Evolutionary conservation across 2,329 filamentous ascomycete genomes (phyloP).

Genomic region (Trichoderma sp.): DNA sequence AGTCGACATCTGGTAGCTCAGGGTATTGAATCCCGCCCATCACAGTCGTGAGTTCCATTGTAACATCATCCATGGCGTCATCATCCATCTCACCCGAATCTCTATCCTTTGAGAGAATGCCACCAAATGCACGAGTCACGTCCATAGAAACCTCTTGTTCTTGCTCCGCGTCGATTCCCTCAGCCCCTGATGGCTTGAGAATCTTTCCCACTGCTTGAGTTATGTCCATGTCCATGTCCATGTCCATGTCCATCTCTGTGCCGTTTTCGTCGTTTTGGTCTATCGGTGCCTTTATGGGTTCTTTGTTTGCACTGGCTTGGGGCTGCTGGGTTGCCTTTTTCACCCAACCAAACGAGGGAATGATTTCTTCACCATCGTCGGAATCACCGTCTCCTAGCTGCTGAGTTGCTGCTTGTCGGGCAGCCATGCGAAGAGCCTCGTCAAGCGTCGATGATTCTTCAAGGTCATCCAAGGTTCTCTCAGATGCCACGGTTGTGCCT

Average conservation of each 20-base stretch:
- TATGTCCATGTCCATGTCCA: conserved; percentile 57
- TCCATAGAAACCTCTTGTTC: conserved; percentile 88
- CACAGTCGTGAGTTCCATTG: conserved; percentile 81
- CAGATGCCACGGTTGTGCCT: conserved; percentile 63
- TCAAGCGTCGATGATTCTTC: conserved; percentile 66
- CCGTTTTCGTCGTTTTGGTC: conserved; percentile 29
- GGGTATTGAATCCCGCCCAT: conserved; percentile 65
- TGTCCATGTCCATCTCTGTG: conserved; percentile 37
- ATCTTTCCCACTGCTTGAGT: conserved; percentile 57
- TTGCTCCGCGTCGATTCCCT: conserved; percentile 42
- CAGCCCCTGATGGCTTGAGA: conserved; percentile 36
- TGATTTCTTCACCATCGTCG: conserved; percentile 65
- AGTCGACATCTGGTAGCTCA: conserved; percentile 33
- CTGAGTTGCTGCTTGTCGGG: conserved; percentile 69
- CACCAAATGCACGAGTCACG: conserved; percentile 78
- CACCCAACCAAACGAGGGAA: conserved; percentile 74
- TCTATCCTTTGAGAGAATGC: conserved; percentile 60
- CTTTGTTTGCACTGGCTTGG: conserved; percentile 40
- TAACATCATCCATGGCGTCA: conserved; percentile 42
- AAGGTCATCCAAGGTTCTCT: conserved; percentile 58
- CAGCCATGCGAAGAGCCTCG: conserved; percentile 72
- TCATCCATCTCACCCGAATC: conserved; percentile 32
- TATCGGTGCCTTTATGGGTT: conserved; percentile 37
- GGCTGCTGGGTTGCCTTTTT: conserved; percentile 49
- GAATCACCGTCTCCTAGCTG: conserved; percentile 47